phyloP scores from a whole-genome alignment of 768 basidiomycete species.

The Paxillus rubicundulus region DNA sequence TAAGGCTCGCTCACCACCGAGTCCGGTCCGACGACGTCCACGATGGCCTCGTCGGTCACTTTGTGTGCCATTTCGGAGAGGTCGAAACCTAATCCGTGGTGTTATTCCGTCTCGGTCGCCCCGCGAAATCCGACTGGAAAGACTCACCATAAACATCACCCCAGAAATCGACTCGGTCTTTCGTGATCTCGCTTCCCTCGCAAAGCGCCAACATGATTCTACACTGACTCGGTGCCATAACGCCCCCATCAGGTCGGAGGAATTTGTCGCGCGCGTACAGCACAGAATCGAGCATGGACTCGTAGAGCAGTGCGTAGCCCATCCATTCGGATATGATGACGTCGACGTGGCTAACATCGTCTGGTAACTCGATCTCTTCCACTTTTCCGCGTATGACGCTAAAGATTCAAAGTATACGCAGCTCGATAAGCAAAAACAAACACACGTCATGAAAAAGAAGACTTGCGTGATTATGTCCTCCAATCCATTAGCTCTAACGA shows the following conservation, averaged over 20 bases:
- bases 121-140: neutral
- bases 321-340: conserved; percentile 99
- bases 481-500: conserved; percentile 73
- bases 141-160: conserved; percentile 82
- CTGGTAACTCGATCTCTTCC: conserved; percentile 80
- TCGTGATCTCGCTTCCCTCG: conserved; percentile 69
- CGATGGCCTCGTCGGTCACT: conserved; percentile 76
- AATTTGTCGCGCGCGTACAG: conserved; percentile 85
- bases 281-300: conserved; percentile 97
- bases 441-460: neutral
- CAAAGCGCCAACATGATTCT: conserved; percentile 82
- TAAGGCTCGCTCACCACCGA: conserved; percentile 62
- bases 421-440: neutral
- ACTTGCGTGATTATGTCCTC: conserved; percentile 66
- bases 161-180: conserved; percentile 90
- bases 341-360: conserved; percentile 74
- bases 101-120: neutral
- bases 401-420: neutral
- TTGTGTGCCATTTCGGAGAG: conserved; percentile 76
- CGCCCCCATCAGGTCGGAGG: conserved; percentile 61
- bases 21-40: conserved; percentile 73
- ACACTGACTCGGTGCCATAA: conserved; percentile 91
- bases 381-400: conserved; percentile 88
- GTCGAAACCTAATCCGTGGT: conserved; percentile 67
- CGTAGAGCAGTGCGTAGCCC: conserved; percentile 89